Percentiles rank a stretch among this genome's conserved stretches.
Conservation (phyloP, 495 filamentous ascomycete genomes). For the Glutinoglossum americanum region DNA sequence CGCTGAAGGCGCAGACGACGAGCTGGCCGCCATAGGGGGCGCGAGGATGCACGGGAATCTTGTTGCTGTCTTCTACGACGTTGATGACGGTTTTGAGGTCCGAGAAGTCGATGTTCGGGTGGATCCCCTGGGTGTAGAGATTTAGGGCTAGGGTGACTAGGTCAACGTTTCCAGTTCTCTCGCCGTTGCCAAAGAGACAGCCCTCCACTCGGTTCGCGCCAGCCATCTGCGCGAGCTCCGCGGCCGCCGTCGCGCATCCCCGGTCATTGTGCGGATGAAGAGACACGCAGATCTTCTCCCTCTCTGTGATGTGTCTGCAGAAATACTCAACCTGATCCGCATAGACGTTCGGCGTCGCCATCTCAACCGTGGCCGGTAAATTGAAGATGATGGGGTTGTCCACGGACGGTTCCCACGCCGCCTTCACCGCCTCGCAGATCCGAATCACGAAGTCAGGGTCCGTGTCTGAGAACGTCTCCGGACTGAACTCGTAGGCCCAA, state of each 20-base stretch:
- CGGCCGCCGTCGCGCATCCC: constrained; percentile 71
- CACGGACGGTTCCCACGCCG: constrained; percentile 69
- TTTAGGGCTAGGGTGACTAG: constrained; percentile 87
- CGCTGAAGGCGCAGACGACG: constrained; percentile 75
- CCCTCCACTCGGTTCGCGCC: constrained; percentile 90
- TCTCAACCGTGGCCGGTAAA: constrained; percentile 87
- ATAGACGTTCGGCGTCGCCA: constrained; percentile 89
- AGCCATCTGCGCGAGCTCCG: constrained; percentile 93
- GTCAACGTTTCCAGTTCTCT: constrained; percentile 91
- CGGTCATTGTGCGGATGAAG: constrained; percentile 90
- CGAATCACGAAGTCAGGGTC: constrained; percentile 62
- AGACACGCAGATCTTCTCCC: constrained; percentile 63
- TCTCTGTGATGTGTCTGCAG: constrained; percentile 50
- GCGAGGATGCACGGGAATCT: constrained; percentile 79
- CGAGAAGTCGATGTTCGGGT: constrained; percentile 78
- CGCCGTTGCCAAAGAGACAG: constrained; percentile 87
- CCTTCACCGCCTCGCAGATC: constrained; percentile 88
- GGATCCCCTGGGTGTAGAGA: constrained; percentile 86
- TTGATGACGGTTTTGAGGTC: constrained; percentile 75
- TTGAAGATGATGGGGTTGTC: constrained; percentile 92
- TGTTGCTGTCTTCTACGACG: constrained; percentile 77
- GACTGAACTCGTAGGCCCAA: constrained; percentile 92
- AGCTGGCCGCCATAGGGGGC: constrained; percentile 79
- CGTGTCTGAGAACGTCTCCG: constrained; percentile 90
- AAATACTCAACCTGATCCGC: constrained; percentile 97